Conservation (phyloP, 2,329 filamentous ascomycete species). For the Fusarium tuaranense region DNA sequence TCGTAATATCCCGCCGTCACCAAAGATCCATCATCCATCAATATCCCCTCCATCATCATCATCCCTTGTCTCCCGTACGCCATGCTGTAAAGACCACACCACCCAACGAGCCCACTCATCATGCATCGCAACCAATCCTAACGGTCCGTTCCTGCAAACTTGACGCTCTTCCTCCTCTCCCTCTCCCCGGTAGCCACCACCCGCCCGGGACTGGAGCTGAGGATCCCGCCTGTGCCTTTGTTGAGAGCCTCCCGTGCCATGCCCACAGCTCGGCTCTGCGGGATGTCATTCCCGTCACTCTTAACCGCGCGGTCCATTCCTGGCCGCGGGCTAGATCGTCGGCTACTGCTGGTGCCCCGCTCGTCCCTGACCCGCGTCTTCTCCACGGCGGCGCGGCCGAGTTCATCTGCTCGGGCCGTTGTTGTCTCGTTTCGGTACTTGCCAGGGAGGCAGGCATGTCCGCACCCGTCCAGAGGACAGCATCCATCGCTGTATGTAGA, state of each 20-base stretch:
- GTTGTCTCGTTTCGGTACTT: slow-evolving; percentile 63
- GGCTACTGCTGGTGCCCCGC: slow-evolving; percentile 38
- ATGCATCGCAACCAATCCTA: slow-evolving; percentile 4
- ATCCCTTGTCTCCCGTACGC: slow-evolving; percentile 1
- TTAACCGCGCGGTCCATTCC: slow-evolving; percentile 44
- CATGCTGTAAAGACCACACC: slow-evolving; percentile 5
- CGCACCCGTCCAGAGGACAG: slow-evolving; percentile 74
- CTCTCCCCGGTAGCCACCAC: slow-evolving; percentile 53
- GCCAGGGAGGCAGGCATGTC: slow-evolving; percentile 72
- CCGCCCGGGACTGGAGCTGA: slow-evolving; percentile 64
- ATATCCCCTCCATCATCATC: not conserved
- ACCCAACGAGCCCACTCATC: not conserved
- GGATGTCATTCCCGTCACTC: slow-evolving; percentile 66
- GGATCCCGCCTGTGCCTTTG: slow-evolving; percentile 50
- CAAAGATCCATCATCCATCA: not conserved
- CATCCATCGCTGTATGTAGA: slow-evolving; percentile 64
- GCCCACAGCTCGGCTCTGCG: slow-evolving; percentile 71
- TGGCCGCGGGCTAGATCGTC: slow-evolving; percentile 46
- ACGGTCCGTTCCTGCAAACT: slow-evolving; percentile 63
- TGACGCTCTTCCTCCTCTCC: slow-evolving; percentile 73
- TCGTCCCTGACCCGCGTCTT: slow-evolving; percentile 46
- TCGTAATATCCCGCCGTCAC: not conserved
- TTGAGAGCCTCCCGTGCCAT: slow-evolving; percentile 66
- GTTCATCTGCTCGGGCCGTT: slow-evolving; percentile 62
- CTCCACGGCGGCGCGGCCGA: slow-evolving; percentile 61